Percentiles rank a stretch among this genome's conserved stretches.
Evolutionary conservation across 495 filamentous ascomycete species (phyloP).

Genomic region (Penicillium flavigenum): DNA sequence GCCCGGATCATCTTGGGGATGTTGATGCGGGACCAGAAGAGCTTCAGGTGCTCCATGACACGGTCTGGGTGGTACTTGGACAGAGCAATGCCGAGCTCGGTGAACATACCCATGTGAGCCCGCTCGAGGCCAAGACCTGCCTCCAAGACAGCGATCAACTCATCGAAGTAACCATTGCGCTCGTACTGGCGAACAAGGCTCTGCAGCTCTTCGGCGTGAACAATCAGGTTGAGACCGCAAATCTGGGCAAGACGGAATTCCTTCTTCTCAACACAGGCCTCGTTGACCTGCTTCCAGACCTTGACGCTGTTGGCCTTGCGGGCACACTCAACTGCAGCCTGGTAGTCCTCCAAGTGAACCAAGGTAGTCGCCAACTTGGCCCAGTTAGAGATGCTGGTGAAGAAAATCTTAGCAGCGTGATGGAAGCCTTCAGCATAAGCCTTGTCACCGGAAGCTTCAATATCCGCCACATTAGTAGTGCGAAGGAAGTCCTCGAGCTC

Average conservation of each 20-base stretch:
- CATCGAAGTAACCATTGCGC: constrained; percentile 95
- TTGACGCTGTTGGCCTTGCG: constrained; percentile 99
- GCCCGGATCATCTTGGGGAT: constrained; percentile 97
- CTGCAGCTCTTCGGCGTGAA: constrained; percentile 94
- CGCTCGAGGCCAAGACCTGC: constrained; percentile 94
- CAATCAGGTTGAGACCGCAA: constrained; percentile 97
- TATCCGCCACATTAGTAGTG: constrained; percentile 88
- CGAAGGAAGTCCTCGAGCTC: constrained; percentile 98
- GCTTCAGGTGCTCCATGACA: constrained; percentile 97
- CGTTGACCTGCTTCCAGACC: constrained; percentile 99
- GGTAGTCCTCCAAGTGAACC: constrained; percentile 95
- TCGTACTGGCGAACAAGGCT: constrained; percentile 96
- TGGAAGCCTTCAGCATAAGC: constrained; percentile 93
- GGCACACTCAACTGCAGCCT: constrained; percentile 96
- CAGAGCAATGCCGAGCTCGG: constrained; percentile 88
- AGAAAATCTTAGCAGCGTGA: constrained; percentile 98
- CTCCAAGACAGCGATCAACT: constrained; percentile 91
- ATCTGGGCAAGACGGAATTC: constrained; percentile 99
- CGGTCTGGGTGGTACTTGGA: constrained; percentile 96
- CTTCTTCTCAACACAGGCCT: constrained; percentile 95
- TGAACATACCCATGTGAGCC: constrained; percentile 95
- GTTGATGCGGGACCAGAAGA: constrained; percentile 99
- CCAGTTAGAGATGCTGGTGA: constrained; percentile 98
- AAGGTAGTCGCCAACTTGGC: constrained; percentile 96
- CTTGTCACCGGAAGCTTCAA: constrained; percentile 96